These are phyloP conservation scores for Centrapalus pauciflorus DNA, from an alignment of 129 eudicot genomes.

Conservation along the genomic window DNA sequence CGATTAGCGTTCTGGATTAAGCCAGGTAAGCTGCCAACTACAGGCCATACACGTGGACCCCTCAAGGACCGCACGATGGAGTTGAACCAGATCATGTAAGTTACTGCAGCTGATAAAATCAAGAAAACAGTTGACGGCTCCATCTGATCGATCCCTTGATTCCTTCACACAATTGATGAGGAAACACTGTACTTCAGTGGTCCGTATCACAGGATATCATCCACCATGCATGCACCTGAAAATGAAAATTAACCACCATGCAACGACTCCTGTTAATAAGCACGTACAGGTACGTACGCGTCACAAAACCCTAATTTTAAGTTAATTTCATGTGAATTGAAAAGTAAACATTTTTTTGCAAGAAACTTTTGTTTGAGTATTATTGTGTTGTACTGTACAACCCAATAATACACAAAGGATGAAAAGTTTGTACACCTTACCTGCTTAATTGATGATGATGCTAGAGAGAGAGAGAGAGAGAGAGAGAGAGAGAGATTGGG, in stretches of 20 bases:
- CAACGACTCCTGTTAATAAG: background rate
- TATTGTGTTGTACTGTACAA: background rate
- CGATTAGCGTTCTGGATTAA: conserved; percentile 32
- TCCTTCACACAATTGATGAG: background rate
- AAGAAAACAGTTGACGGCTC: conserved; percentile 31
- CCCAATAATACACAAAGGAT: too few species aligned
- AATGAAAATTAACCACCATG: too few species aligned
- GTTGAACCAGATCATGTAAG: conserved; percentile 43
- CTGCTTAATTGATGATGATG: too few species aligned
- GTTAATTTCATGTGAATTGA: background rate
- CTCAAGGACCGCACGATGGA: conserved; percentile 29
- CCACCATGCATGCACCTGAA: conserved; percentile 11
- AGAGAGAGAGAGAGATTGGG: background rate
- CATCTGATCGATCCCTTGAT: conserved; percentile 19
- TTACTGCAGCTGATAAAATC: conserved; percentile 22
- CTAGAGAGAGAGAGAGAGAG: too few species aligned
- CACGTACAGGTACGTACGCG: too few species aligned
- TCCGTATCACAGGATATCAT: background rate
- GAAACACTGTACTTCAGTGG: background rate
- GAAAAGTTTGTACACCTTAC: background rate
- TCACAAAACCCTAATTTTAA: background rate
- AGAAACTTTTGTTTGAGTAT: too few species aligned
- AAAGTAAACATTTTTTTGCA: background rate
- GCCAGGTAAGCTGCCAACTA: conserved; percentile 52
- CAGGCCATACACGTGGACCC: conserved; percentile 58